Conservation (phyloP, 2,329 filamentous ascomycete species). For the Neopestalotiopsis sp. region DNA sequence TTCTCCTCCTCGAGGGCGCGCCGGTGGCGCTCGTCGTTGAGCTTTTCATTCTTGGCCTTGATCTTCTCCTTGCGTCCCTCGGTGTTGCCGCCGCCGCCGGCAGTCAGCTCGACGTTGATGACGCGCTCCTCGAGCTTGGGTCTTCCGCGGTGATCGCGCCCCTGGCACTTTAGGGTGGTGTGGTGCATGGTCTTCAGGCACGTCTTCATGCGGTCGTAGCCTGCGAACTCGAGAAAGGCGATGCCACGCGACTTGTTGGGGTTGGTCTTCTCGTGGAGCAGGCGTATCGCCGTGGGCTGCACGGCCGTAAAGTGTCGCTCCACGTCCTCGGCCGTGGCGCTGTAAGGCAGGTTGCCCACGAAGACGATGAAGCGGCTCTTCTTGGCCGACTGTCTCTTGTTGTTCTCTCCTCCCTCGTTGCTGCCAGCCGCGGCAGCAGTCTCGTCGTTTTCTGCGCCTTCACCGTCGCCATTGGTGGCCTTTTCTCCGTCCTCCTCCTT, state of each 20-base stretch:
- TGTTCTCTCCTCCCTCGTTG: background rate
- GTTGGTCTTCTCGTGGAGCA: constrained; percentile 70
- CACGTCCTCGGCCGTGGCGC: constrained; percentile 73
- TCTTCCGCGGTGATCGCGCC: constrained; percentile 42
- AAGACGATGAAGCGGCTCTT: constrained; percentile 77
- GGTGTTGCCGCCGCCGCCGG: constrained; percentile 84
- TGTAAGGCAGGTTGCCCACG: constrained; percentile 89
- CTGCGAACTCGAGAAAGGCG: constrained; percentile 88
- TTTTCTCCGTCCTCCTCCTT: constrained; percentile 25
- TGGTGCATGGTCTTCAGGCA: constrained; percentile 92
- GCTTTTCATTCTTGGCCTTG: constrained; percentile 82
- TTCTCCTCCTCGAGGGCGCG: constrained; percentile 51
- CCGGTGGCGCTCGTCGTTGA: constrained; percentile 68
- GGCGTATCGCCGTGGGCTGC: constrained; percentile 72
- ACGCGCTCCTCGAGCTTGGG: constrained; percentile 61
- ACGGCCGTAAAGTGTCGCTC: constrained; percentile 79
- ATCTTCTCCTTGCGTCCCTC: constrained; percentile 77
- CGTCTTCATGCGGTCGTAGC: constrained; percentile 89
- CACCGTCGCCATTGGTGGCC: background rate
- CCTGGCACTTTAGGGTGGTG: constrained; percentile 66
- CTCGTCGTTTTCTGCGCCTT: constrained; percentile 25
- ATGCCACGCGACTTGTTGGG: constrained; percentile 73
- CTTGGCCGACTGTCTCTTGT: constrained; percentile 13
- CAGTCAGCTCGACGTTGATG: constrained; percentile 94
- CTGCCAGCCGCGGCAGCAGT: constrained; percentile 18